These are phyloP conservation scores for Lactifluus subvellereus DNA, from an alignment of 768 basidiomycete genomes.

Conservation along the genomic window DNA sequence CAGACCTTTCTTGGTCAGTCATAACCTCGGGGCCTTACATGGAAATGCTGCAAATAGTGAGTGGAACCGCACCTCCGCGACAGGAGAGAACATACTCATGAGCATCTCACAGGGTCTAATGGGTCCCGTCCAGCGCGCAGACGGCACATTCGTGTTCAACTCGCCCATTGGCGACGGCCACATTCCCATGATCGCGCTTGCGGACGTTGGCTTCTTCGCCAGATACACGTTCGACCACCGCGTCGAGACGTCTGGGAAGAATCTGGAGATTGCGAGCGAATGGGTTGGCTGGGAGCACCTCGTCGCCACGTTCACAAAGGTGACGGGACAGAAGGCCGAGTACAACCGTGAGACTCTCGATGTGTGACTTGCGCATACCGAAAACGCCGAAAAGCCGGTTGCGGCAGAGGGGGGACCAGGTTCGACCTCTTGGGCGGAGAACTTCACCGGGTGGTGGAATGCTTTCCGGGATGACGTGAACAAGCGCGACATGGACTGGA, in stretches of 20 bases:
- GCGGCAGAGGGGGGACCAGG: constrained; percentile 22
- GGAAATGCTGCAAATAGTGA: constrained; percentile 37
- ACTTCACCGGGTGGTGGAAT: too few relatives aligned
- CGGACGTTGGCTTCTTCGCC: constrained; percentile 32
- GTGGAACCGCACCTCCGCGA: constrained; percentile 6
- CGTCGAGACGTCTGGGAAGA: constrained; percentile 24
- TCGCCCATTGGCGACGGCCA: constrained; percentile 29
- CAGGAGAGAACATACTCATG: neutral
- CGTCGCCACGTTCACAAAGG: constrained; percentile 26
- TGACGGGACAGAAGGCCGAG: constrained; percentile 24
- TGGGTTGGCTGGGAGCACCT: constrained; percentile 27
- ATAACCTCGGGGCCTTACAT: constrained; percentile 39
- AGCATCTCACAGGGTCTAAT: constrained; percentile 18
- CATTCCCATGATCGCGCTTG: constrained; percentile 30
- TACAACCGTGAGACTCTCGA: constrained; percentile 24
- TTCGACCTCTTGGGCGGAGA: constrained; percentile 26
- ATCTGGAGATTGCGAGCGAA: constrained; percentile 30
- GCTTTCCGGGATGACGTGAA: constrained; percentile 41
- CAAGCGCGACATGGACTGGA: constrained; percentile 38
- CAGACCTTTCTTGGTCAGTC: constrained; percentile 34
- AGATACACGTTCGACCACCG: constrained; percentile 32
- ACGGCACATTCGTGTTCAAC: constrained; percentile 31
- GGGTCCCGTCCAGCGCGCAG: constrained; percentile 26
- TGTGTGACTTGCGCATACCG: constrained; percentile 22
- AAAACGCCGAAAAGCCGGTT: constrained; percentile 26